A percentile compares a stretch with the other conserved stretches of the same genome.
phyloP scores from a whole-genome alignment of 192 early-diverging fungal genomes.

The Coemansia sp. region DNA sequence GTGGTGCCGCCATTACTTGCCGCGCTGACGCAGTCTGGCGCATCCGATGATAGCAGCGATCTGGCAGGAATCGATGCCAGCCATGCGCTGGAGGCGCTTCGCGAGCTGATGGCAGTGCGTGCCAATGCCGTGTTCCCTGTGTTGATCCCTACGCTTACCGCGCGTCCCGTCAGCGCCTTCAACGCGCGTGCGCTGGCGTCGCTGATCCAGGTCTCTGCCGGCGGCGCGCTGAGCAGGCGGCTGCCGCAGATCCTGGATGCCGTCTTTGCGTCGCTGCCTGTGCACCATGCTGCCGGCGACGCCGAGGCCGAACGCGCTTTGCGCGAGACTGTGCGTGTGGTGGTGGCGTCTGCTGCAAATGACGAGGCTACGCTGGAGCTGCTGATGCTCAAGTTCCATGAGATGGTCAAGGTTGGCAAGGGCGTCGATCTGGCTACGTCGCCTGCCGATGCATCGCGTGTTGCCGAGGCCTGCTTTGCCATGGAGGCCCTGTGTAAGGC shows the following conservation, averaged over 20 bases:
- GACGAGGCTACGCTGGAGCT: conserved; percentile 79
- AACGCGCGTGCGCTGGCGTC: conserved; percentile 89
- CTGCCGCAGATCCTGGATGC: conserved; percentile 78
- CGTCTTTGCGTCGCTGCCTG: conserved; percentile 75
- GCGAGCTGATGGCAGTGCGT: conserved; percentile 97
- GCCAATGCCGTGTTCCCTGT: conserved; percentile 98
- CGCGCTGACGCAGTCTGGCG: conserved; percentile 58
- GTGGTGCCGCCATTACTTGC: conserved; percentile 88
- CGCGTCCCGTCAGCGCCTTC: conserved; percentile 83
- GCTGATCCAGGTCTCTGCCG: conserved; percentile 87
- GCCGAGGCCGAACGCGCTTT: conserved; percentile 63
- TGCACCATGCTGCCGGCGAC: conserved; percentile 59
- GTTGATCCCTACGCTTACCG: conserved; percentile 91
- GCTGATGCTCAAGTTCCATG: conserved; percentile 78
- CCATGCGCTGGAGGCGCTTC: conserved; percentile 90
- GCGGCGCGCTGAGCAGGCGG: conserved; percentile 68
- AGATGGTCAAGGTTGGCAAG: conserved; percentile 63
- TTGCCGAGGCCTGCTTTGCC: conserved; percentile 48
- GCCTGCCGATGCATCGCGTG: conserved; percentile 27
- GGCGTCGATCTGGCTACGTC: conserved; percentile 15
- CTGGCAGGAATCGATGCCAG: conserved; percentile 34
- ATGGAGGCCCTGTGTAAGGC: conserved; percentile 42
- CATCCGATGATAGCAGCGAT: neutral
- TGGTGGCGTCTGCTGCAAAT: conserved; percentile 71
- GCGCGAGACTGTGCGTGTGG: conserved; percentile 67